A percentile compares a stretch with the other conserved stretches of the same genome.
These are phyloP conservation scores for Balakata baccata DNA, from an alignment of 345 rosid genomes.

Conservation along the genomic window DNA sequence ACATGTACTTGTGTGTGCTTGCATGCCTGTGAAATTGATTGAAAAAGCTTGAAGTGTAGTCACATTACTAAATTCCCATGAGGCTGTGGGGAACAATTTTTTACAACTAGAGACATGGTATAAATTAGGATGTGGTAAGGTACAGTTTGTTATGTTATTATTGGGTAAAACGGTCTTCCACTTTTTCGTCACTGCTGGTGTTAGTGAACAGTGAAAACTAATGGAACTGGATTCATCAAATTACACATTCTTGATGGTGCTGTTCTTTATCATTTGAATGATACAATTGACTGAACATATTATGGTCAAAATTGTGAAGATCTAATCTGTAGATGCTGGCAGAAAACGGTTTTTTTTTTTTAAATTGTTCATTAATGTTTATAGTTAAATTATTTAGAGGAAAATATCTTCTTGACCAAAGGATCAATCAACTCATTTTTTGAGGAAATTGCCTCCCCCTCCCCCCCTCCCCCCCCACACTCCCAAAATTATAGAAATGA, in stretches of 20 bases:
- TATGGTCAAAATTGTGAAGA: not conserved
- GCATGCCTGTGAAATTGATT: not conserved
- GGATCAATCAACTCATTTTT: not conserved
- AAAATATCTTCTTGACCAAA: not conserved
- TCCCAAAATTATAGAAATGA: not conserved
- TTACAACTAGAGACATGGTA: not conserved
- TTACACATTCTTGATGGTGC: constrained; percentile 2
- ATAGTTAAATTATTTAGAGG: not conserved
- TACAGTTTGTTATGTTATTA: not conserved
- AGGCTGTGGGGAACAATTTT: not conserved
- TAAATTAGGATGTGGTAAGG: not conserved
- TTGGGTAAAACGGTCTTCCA: not conserved
- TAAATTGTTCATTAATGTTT: not conserved
- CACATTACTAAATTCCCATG: not conserved
- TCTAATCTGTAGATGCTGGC: not conserved
- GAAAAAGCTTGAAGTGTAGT: not conserved
- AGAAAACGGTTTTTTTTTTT: not conserved
- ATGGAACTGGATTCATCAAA: not conserved
- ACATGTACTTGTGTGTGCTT: not conserved
- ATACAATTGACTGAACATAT: not conserved
- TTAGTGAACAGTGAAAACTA: not conserved
- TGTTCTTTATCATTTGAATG: too few species aligned
- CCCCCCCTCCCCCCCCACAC: too few species aligned
- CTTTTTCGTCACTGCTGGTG: constrained; percentile 5
- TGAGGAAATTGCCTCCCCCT: too few species aligned